Base-by-base conservation (phyloP, 768 basidiomycete genomes). In the Trametes punicea region DNA sequence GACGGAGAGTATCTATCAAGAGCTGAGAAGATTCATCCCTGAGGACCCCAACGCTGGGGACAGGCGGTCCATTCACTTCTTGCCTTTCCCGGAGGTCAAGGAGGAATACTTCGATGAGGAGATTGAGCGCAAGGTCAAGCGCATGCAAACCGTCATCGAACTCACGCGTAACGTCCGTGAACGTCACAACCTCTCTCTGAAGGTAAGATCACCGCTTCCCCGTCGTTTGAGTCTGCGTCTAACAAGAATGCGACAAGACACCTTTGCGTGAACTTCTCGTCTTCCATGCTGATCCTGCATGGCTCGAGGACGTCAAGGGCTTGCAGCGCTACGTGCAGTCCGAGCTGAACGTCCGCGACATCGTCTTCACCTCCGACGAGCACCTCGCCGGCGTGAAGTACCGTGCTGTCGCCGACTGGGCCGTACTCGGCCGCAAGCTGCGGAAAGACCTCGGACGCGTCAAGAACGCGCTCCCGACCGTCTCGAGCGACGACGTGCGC, bases 141-240 rank as follows among this genome's bases (percentile, higher is more conserved):
- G 94, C 9, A 93, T 99, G 88, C 94, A 96, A 70, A 81, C 87
- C 10, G 88, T 99, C 69, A 98, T 98, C 62, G 93, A 98, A 48
- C 77, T 99, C 61, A 86, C 88, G 5, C 83, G 97, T 58, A 85
- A 86, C 63, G 80, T 98, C 60, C 88, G 97, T 44, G 94, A 98
- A 69, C 82, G 81, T 64, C 84, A 91, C 68, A 90, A 83, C 48
- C 70, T 98, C 39, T 91, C 92, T 6, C 78, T 96, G 64, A 98
- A 98, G 84, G 95, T 92, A 44, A 10, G 76, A 18, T 36, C 9
- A 20, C 1, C 5, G 13, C 16, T 29, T 9, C 9, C 11, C 33
- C 10, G 6, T 11, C 31, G 42, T 25, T 6, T 9, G 3, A 21
- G 16, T 34, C 30, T 0, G 2, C 10, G n/a, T 20, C 42, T 29